Percentiles rank a stretch among this genome's conserved stretches.
phyloP scores from a whole-genome alignment of 2,329 filamentous ascomycete species.

The Aspergillus sclerotialis region DNA sequence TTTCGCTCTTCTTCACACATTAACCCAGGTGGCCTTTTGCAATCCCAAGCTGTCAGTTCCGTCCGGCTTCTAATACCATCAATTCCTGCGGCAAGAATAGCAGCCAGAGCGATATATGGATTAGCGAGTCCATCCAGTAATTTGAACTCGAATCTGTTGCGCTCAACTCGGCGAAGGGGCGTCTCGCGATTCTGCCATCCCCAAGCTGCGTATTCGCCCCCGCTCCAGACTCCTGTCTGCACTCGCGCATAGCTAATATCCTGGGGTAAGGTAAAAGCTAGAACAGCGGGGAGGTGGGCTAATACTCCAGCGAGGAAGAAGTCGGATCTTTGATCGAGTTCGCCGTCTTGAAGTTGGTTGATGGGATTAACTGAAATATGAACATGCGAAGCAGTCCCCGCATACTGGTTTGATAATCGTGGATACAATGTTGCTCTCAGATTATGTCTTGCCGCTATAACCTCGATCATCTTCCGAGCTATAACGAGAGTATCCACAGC shows the following conservation, averaged over 20 bases:
- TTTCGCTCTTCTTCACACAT: background rate
- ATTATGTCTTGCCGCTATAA: conserved; percentile 7
- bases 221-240: conserved; percentile 17
- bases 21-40: background rate
- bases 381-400: conserved; percentile 17
- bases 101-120: conserved; percentile 19
- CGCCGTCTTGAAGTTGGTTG: background rate
- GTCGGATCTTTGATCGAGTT: conserved; percentile 4
- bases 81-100: conserved; percentile 15
- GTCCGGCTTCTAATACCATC: conserved; percentile 5
- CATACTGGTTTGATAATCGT: conserved; percentile 7
- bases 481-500: conserved; percentile 18
- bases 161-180: conserved; percentile 14
- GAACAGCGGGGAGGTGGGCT: conserved; percentile 14
- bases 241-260: conserved; percentile 18
- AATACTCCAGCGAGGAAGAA: conserved; percentile 20
- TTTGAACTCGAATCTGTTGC: conserved; percentile 19
- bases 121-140: conserved; percentile 21
- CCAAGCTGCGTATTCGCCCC: conserved; percentile 20
- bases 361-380: conserved; percentile 18
- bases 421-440: conserved; percentile 18
- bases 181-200: conserved; percentile 20
- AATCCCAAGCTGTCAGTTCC: background rate
- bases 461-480: conserved; percentile 15
- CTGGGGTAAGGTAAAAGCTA: conserved; percentile 16